Evolutionary conservation across 2,329 filamentous ascomycete genomes (phyloP), one percentile per base, ranked within the genome.

Genomic region (Beauveria scarabaeidicola): DNA sequence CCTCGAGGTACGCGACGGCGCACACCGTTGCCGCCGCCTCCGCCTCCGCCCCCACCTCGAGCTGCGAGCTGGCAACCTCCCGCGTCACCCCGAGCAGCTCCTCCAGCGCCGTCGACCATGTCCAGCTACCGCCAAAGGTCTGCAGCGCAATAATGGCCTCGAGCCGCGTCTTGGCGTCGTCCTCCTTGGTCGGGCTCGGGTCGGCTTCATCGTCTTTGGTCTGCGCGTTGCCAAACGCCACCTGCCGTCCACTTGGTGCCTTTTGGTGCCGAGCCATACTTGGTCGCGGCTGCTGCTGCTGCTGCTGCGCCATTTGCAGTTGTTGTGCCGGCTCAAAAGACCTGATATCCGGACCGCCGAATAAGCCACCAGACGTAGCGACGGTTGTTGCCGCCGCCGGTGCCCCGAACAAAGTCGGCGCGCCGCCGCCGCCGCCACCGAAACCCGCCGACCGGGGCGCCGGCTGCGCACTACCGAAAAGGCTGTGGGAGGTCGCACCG

Each of bases 41-140:
- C 5, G 69, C 59, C 3, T 64, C 53, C 6, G 51, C 54, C 0
- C 61, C 59, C 15, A 61, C 54, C 2, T 60, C 54, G 0, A 47
- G 43, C 1, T 25, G 15, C 5, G 64, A 58, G 0, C 15, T 3
- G 5, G 60, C 60, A 5, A 56, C 23, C 7, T 61, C 57, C 1
- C 59, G 25, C 0, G 47, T 63, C 13, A 70, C 36, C 4, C 68
- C 68, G 8, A 74, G 44, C 2, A 71, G 48, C 1, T 23, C 29
- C 29, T 68, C 63, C 5, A 79, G 64, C n/a, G 25, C 17, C 0
- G 58, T 51, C 4, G 61, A 69, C 69, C 72, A 76, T 0, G 60
- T 51, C 83, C 83, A 87, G 17, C 67, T 74, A 0, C 84, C 84
- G 1, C 78, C 71, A 62, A 84, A 86, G 0, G 70, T 71, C 67